Conservation (phyloP, 768 basidiomycete genomes). For the Mycena vulgaris region DNA sequence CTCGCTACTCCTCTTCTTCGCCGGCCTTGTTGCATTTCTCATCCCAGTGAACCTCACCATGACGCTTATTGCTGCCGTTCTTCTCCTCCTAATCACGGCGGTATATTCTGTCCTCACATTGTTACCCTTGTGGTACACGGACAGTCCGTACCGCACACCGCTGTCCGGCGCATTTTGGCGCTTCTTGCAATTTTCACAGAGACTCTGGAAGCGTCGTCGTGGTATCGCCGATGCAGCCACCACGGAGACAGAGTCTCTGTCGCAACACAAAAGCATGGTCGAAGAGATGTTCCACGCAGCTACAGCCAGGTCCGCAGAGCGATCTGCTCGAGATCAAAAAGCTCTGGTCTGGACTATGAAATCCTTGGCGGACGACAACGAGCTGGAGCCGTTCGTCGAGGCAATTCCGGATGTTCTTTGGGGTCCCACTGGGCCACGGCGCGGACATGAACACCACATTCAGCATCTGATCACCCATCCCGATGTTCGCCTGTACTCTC, state of each 20-base stretch:
- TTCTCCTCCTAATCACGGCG: not conserved
- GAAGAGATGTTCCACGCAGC: not conserved
- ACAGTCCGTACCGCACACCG: conserved; percentile 36
- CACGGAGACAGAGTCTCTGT: not conserved
- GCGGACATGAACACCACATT: not conserved
- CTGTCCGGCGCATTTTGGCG: conserved; percentile 12
- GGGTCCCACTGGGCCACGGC: not conserved
- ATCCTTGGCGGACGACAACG: not conserved
- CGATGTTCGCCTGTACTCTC: too few species aligned
- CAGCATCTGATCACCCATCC: not conserved
- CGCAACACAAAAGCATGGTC: not conserved
- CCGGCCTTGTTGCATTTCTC: conserved; percentile 1
- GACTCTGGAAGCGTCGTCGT: not conserved
- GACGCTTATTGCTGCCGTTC: not conserved
- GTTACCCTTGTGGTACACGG: conserved; percentile 26
- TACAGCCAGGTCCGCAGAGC: not conserved
- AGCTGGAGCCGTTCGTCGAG: conserved; percentile 10
- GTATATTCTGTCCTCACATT: conserved; percentile 28
- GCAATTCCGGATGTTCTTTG: not conserved
- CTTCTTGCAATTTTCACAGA: not conserved
- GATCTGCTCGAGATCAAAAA: not conserved
- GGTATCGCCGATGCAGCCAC: not conserved
- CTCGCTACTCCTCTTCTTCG: conserved; percentile 2
- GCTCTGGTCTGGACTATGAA: conserved; percentile 11
- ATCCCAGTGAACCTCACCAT: not conserved